These are phyloP conservation scores for Hypoxylon sp. DNA, from an alignment of 2,329 filamentous ascomycete genomes.

Conservation along the genomic window DNA sequence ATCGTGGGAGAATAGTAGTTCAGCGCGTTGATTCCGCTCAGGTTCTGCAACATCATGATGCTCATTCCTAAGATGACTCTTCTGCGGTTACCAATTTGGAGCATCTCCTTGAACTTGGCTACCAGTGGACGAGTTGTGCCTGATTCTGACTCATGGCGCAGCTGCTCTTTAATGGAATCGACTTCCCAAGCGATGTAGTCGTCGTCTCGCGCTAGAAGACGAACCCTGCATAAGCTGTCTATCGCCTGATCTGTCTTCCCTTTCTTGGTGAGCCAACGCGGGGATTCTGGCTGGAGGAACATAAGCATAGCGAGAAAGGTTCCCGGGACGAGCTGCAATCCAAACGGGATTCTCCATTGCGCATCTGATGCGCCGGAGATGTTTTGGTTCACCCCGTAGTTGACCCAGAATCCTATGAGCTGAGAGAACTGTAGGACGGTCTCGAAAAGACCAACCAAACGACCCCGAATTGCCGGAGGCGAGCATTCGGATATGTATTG, in stretches of 20 bases:
- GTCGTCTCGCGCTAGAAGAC: constrained; percentile 57
- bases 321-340: constrained; percentile 63
- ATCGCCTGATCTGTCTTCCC: constrained; percentile 62
- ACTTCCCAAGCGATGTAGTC: constrained; percentile 71
- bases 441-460: constrained; percentile 64
- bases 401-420: constrained; percentile 61
- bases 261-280: constrained; percentile 64
- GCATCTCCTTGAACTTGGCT: constrained; percentile 57
- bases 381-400: constrained; percentile 49
- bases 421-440: constrained; percentile 62
- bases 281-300: constrained; percentile 62
- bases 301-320: constrained; percentile 59
- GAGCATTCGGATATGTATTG: constrained; percentile 57
- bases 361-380: constrained; percentile 42
- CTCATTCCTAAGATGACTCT: constrained; percentile 66
- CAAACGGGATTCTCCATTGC: constrained; percentile 62
- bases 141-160: constrained; percentile 40
- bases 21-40: constrained; percentile 65
- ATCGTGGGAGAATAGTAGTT: constrained; percentile 79
- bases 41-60: constrained; percentile 65
- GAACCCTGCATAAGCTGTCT: constrained; percentile 62
- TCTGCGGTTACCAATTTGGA: constrained; percentile 50
- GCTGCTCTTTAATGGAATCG: constrained; percentile 64
- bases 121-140: constrained; percentile 1
- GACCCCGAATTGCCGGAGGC: constrained; percentile 62